phyloP scores from a whole-genome alignment of 768 basidiomycete species.

The Amanita pseudoporphyria region DNA sequence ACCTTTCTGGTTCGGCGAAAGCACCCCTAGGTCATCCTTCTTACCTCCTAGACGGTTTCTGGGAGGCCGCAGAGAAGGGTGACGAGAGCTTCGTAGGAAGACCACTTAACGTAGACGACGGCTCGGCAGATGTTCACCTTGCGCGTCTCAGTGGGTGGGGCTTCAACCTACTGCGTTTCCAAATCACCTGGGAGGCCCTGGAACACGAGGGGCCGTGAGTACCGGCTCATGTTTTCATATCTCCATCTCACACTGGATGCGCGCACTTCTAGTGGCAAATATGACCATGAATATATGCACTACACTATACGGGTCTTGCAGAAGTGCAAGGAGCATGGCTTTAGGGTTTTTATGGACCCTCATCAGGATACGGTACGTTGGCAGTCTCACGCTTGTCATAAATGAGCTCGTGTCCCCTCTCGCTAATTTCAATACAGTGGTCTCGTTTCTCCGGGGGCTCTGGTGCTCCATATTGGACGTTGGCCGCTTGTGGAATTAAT shows the following conservation, averaged over 20 bases:
- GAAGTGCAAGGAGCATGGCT: conserved; percentile 89
- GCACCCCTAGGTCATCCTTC: conserved; percentile 67
- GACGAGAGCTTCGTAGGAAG: conserved; percentile 64
- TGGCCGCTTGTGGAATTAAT: conserved; percentile 84
- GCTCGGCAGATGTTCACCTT: conserved; percentile 78
- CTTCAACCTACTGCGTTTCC: conserved; percentile 77
- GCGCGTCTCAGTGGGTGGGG: conserved; percentile 88
- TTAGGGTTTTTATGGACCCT: conserved; percentile 88
- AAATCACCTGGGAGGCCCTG: conserved; percentile 91
- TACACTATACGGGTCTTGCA: conserved; percentile 81
- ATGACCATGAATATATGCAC: conserved; percentile 88
- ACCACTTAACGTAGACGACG: conserved; percentile 80
- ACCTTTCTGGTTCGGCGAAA: conserved; percentile 85
- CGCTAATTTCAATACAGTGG: conserved; percentile 46
- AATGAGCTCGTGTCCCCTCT: conserved; percentile 1
- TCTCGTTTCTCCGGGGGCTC: conserved; percentile 93
- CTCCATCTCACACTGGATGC: conserved; percentile 4
- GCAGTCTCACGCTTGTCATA: neutral
- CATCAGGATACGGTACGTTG: conserved; percentile 87
- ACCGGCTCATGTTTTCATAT: conserved; percentile 5
- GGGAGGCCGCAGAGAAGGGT: conserved; percentile 67
- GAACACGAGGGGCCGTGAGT: conserved; percentile 96
- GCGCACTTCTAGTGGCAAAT: conserved; percentile 53
- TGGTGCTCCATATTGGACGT: conserved; percentile 92
- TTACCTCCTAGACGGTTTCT: conserved; percentile 64